Percentiles rank a stretch among this genome's conserved stretches.
Evolutionary conservation across 352 stramenopile species (phyloP).

Genomic region (Elongisporangium undulatum): DNA sequence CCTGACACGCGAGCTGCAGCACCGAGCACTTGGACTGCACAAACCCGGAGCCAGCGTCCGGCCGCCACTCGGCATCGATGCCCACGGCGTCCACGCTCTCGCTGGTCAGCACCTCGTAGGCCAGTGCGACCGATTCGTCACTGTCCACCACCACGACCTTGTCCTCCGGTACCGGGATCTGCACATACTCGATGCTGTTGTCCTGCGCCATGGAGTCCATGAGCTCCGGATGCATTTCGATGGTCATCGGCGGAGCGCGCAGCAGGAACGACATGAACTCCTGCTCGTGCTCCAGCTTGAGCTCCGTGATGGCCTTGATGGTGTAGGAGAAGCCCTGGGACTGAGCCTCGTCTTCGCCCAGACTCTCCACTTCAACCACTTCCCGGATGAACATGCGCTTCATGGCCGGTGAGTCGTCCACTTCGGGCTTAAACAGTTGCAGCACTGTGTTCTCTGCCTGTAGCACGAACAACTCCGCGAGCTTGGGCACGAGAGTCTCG

Average conservation of each 20-base stretch:
- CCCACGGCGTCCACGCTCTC: conserved; percentile 32
- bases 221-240: conserved; percentile 1
- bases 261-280: conserved; percentile 68
- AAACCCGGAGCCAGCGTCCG: conserved; percentile 24
- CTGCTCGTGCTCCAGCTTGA: conserved; percentile 58
- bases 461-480: conserved; percentile 57
- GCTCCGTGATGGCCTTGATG: conserved; percentile 46
- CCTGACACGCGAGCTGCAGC: conserved; percentile 61
- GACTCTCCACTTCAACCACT: conserved; percentile 59
- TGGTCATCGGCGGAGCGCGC: conserved; percentile 12
- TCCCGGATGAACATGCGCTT: conserved; percentile 54
- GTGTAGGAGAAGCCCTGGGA: conserved; percentile 22
- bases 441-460: conserved; percentile 42
- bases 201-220: conserved; percentile 3
- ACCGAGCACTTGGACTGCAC: conserved; percentile 61
- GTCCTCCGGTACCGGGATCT: conserved; percentile 36
- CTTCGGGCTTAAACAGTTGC: conserved; percentile 56
- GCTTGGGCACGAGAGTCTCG: conserved; percentile 38
- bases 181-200: conserved; percentile 32
- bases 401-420: conserved; percentile 40
- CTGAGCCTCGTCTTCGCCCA: conserved; percentile 17
- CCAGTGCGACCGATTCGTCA: conserved; percentile 40
- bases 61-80: conserved; percentile 72
- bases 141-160: conserved; percentile 56
- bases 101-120: conserved; percentile 43